phyloP scores from a whole-genome alignment of 305 asterid genomes.

The Plantago rigida region DNA sequence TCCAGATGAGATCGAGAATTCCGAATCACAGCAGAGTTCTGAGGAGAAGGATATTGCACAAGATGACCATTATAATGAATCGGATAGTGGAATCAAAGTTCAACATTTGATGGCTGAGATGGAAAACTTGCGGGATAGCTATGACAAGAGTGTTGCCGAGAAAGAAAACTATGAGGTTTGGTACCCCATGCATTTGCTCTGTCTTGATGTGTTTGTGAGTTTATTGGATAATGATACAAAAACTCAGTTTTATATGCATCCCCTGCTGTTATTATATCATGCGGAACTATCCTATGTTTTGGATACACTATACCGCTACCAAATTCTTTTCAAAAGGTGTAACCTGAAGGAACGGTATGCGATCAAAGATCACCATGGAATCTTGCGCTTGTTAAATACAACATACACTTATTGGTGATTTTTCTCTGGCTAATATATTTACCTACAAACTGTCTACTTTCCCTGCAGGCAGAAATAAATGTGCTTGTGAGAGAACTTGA shows the following conservation, averaged over 20 bases:
- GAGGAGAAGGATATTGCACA: slow-evolving; percentile 40
- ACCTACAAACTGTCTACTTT: neutral
- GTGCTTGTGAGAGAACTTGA: slow-evolving; percentile 41
- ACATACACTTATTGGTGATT: neutral
- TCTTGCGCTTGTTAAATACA: too few species aligned
- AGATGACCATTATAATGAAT: slow-evolving; percentile 39
- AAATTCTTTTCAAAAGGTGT: neutral
- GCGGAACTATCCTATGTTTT: neutral
- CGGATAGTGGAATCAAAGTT: slow-evolving; percentile 41
- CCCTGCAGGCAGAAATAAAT: slow-evolving; percentile 64
- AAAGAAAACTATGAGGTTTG: slow-evolving; percentile 64
- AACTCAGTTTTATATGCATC: neutral
- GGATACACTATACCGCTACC: neutral
- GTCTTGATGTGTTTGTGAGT: slow-evolving; percentile 19
- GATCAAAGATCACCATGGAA: neutral
- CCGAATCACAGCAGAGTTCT: slow-evolving; percentile 50
- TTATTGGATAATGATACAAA: slow-evolving; percentile 1
- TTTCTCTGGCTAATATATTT: neutral
- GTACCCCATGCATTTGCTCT: slow-evolving; percentile 28
- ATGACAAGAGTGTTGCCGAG: slow-evolving; percentile 48
- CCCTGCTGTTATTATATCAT: neutral
- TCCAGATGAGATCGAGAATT: slow-evolving; percentile 76
- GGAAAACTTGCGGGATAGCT: slow-evolving; percentile 47
- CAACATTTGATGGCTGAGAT: slow-evolving; percentile 48
- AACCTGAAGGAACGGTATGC: neutral